Percentiles rank a stretch among this genome's conserved stretches.
Evolutionary conservation across 257 asterid genomes (phyloP).

Genomic region (Fraxinus quadrangulata): DNA sequence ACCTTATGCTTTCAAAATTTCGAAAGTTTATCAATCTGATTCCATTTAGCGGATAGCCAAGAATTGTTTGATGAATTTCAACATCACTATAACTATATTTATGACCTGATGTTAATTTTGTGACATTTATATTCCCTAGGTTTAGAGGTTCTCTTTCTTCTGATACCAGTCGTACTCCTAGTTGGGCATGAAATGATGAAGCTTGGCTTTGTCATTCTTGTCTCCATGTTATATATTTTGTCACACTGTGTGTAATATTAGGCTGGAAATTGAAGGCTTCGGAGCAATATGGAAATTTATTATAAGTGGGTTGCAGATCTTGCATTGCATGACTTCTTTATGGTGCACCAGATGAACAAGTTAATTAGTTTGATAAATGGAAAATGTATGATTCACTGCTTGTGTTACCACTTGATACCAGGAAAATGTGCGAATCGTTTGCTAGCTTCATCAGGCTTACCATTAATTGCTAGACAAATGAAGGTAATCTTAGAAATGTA

Average conservation of each 20-base stretch:
- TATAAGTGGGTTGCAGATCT: not conserved
- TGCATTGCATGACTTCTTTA: conserved; percentile 15
- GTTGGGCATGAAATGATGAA: not conserved
- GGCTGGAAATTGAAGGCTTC: not conserved
- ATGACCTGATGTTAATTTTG: not conserved
- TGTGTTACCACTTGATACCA: conserved; percentile 38
- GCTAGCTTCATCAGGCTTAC: conserved; percentile 91
- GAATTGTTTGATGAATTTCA: not conserved
- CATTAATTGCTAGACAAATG: conserved; percentile 93
- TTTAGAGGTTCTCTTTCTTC: not conserved
- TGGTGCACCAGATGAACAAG: conserved; percentile 7
- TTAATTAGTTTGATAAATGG: not conserved
- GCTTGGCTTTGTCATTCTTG: not conserved
- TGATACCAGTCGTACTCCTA: not conserved
- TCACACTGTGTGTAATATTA: not conserved
- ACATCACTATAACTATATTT: not conserved
- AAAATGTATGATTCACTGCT: not conserved
- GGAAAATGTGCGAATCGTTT: conserved; percentile 96
- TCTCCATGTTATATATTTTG: not conserved
- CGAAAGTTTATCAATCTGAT: not conserved
- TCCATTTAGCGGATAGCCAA: not conserved
- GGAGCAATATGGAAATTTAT: not conserved
- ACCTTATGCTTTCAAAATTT: not conserved
- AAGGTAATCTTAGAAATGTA: conserved; percentile 53
- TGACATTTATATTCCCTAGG: not conserved